Base-by-base conservation (phyloP, 2,329 filamentous ascomycete genomes). In the Aspergillus caelatus region DNA sequence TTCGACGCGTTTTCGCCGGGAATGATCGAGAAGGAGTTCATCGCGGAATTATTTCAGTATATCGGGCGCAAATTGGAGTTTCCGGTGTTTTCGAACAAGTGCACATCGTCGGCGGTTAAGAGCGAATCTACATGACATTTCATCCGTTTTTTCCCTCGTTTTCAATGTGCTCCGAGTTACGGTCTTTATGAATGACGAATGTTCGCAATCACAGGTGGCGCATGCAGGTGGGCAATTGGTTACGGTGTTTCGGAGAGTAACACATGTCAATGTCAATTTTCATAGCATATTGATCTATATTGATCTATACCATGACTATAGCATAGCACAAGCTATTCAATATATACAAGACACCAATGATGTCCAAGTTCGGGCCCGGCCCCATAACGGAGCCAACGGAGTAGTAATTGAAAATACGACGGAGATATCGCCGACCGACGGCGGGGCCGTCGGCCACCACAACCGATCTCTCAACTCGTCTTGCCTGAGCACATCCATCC, bases 1-100 rank as follows among this genome's bases (percentile, higher is more conserved):
- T 74, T 72, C 46, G 71, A 73, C 57, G 68, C 63, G 4, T 71
- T 74, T 21, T 55, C 68, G 1, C 71, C 73, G 14, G 71, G 67
- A 1, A 73, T 68, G 64, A 32, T 72, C 5, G 72, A 74, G 57
- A 71, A 70, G 57, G 60, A 68, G 21, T 74, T 67, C 36, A 61
- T 72, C n/a, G 57, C 62, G 21, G 66, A 72, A 2, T 30, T 74
- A 26, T 74, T 74, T 30, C 55, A 30, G 5, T 70, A 65, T 54
- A 70, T 72, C 23, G 71, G 70, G 8, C 63, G 62, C 9, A 67
- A 68, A 36, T 67, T 70, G 26, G 59, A 65, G 19, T 68, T 72
- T 32, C 61, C 66, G 1, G 70, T 70, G 1, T 72, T 72, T 58
- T 62, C 63, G 12, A 72, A 71, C 14, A 61, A 66, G 36, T 71